phyloP scores from a whole-genome alignment of 2,329 filamentous ascomycete genomes.

The Colletotrichum sp. region DNA sequence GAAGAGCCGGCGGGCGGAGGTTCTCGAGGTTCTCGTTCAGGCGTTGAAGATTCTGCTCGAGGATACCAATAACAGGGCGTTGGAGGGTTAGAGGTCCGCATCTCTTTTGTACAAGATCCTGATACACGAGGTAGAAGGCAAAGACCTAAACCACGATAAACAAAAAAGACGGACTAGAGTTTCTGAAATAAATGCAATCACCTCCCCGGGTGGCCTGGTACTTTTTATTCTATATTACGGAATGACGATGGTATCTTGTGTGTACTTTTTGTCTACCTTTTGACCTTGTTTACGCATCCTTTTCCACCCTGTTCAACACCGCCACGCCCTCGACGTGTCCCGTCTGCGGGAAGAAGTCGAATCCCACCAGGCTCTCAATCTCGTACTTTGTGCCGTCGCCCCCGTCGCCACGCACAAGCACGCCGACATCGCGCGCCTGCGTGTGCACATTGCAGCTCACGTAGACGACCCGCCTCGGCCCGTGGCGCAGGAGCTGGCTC shows the following conservation, averaged over 20 bases:
- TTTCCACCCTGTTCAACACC: slow-evolving; percentile 63
- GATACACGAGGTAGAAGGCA: slow-evolving; percentile 6
- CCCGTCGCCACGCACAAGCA: slow-evolving; percentile 74
- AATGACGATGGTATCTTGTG: slow-evolving; percentile 7
- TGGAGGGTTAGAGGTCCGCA: background rate
- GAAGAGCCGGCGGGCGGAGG: slow-evolving; percentile 70
- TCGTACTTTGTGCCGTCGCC: slow-evolving; percentile 62
- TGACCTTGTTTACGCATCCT: background rate
- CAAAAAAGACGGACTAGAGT: background rate
- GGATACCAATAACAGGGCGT: slow-evolving; percentile 21
- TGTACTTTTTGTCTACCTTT: background rate
- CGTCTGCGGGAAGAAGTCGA: slow-evolving; percentile 96
- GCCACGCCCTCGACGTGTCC: slow-evolving; percentile 73
- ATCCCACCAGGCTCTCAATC: slow-evolving; percentile 89
- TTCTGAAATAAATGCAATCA: background rate
- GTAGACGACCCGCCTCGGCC: slow-evolving; percentile 83
- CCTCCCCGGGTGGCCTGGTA: background rate
- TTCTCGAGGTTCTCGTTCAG: slow-evolving; percentile 74
- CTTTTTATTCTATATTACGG: background rate
- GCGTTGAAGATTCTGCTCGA: slow-evolving; percentile 72
- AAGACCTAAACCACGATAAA: background rate
- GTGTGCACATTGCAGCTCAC: slow-evolving; percentile 99
- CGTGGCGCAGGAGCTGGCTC: slow-evolving; percentile 77
- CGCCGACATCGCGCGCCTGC: slow-evolving; percentile 90
- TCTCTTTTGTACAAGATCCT: background rate